Base-by-base conservation (phyloP, 2,329 filamentous ascomycete genomes). In the Beauveria caledonica region DNA sequence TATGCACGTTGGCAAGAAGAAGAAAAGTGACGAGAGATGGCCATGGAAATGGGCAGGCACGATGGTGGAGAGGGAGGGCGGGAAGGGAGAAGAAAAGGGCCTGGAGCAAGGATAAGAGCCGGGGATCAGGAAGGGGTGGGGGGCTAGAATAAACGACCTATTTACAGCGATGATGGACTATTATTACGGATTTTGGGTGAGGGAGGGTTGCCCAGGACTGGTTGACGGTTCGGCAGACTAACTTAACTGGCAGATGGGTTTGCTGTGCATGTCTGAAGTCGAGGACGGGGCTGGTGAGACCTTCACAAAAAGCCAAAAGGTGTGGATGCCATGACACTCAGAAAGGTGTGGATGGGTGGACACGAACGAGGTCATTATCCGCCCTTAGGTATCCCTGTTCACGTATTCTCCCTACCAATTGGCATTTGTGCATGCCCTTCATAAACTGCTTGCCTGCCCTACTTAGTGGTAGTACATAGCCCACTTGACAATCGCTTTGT, bases 11-110 rank as follows among this genome's bases (percentile, higher is more conserved):
- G 48, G 48, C 25, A 50, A 36, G 55, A 21, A 58, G 25, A 53
- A 58, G 48, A 46, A 49, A 19, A 54, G 36, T 17, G 15, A 40
- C 36, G 39, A 29, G 5, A 29, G 46, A 56, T 15, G 46, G 39
- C 45, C 25, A 58, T 53, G 48, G 29, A 52, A 45, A 62, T 49
- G 39, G 40, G 60, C 42, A 58, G 45, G 60, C 45, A 61, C 45
- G 44, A 27, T 23, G 51, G 58, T 56, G 58, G 50, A 23, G 33
- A 17, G 57, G 57, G 21, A 36, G 49, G 27, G 42, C 17, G 36
- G 42, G 56, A 27, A 54, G 40, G 29, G 29, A 55, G 42, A 49
- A 40, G 58, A 39, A 53, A 52, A 49, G 25, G 48, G 9, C 21
- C 33, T n/a, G 36, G 29, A 23, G 13, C 33, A 36, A 36, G 33